Base-by-base conservation (phyloP, 2,329 filamentous ascomycete species). In the Didymella segeticola region DNA sequence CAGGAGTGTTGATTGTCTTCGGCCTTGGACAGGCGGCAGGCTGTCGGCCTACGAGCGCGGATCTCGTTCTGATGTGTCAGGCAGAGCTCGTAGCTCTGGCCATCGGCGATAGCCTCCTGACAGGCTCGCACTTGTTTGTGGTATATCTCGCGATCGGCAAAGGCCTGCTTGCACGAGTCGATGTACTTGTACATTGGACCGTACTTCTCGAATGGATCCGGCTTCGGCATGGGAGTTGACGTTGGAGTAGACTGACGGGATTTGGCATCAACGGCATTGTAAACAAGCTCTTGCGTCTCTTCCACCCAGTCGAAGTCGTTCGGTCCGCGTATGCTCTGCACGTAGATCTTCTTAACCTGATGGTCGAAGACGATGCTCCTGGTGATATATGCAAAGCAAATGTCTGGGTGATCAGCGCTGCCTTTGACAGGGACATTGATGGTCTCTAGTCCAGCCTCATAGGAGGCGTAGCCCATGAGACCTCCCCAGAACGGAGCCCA, bases 21-120 rank as follows among this genome's bases (percentile, higher is more conserved):
- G 58, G 71, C 33, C 62, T 77, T 17, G 70, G 63, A 66, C 3
- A 65, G 61, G 19, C 55, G 59, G 48, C 67, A 67, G 17, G 61
- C 55, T 6, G 56, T 52, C 20, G 69, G 64, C 25, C 54, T 61
- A 11, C 51, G 64, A 19, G 70, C 65, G 19, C 52, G 81, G 61
- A 95, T 83, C 29, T 80, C 82, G 10, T 89, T 91, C 71, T 91
- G 87, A 42, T 86, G 87, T 0, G 91, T 96, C 7, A 96, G 82
- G 62, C 91, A 96, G 6, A 96, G 82, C 70, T 96, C 91, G 72
- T 96, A 96, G 0, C 90, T 92, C 58, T 93, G 86, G 12, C 91
- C 91, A 0, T 88, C 86, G 3, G 86, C 83, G 58, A 96, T 89
- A 57, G 84, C 82, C 4, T 85, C 81, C 66, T 93, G 88, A 66